Percentiles rank a stretch among this genome's conserved stretches.
phyloP scores from a whole-genome alignment of 73 alveolate species.

The Paraurostyla sp. region DNA sequence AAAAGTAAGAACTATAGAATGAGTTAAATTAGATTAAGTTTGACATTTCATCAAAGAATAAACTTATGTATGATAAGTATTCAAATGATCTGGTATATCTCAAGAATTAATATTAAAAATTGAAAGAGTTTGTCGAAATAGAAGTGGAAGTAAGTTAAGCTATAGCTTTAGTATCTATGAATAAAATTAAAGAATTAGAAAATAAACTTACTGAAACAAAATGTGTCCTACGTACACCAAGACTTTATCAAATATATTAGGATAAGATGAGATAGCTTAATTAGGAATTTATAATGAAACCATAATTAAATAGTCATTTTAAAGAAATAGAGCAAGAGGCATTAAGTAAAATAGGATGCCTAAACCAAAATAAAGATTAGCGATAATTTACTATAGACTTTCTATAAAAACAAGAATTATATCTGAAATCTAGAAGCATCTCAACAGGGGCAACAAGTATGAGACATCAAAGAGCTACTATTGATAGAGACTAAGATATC shows the following conservation, averaged over 20 bases:
- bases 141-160: constrained; percentile 17
- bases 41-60: neutral
- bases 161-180: neutral
- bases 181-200: neutral
- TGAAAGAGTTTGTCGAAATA: constrained; percentile 15
- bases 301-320: too few relatives aligned
- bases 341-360: too few relatives aligned
- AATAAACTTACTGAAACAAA: neutral
- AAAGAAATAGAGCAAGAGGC: too few relatives aligned
- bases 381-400: too few relatives aligned
- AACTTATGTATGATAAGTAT: neutral
- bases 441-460: too few relatives aligned
- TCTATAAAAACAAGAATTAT: too few relatives aligned
- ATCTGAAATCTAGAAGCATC: too few relatives aligned
- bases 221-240: constrained; percentile 16
- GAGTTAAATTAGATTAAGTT: neutral
- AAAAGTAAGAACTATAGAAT: neutral
- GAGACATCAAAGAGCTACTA: too few relatives aligned
- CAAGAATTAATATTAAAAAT: neutral
- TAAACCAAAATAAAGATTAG: too few relatives aligned
- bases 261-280: constrained; percentile 1
- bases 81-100: neutral
- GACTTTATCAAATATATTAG: constrained; percentile 7
- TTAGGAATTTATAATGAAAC: too few relatives aligned
- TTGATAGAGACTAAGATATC: too few relatives aligned